A percentile compares a stretch with the other conserved stretches of the same genome.
These are phyloP conservation scores for Acanthamoeba lenticulata DNA, from an alignment of 208 protist genomes.

Conservation along the genomic window DNA sequence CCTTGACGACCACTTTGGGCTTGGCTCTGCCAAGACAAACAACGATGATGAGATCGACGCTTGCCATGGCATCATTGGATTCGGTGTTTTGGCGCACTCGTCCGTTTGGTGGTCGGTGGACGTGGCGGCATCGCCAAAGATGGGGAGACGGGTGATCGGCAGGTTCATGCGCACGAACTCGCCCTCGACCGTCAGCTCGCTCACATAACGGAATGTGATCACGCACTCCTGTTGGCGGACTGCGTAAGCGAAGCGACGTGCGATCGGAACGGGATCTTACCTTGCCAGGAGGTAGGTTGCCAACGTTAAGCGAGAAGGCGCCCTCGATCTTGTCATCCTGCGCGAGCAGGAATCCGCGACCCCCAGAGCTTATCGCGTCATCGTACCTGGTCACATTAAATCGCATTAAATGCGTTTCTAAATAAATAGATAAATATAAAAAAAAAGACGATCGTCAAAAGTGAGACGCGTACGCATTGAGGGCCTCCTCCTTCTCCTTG, in stretches of 20 bases:
- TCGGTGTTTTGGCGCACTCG: not conserved
- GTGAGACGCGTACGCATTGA: not conserved
- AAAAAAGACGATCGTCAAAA: not conserved
- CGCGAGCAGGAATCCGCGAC: slow-evolving; percentile 57
- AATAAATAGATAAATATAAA: not conserved
- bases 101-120: not conserved
- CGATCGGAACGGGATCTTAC: not conserved
- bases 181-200: slow-evolving; percentile 68
- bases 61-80: not conserved
- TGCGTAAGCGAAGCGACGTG: not conserved
- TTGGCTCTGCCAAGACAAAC: not conserved
- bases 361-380: not conserved
- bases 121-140: not conserved
- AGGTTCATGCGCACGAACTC: slow-evolving; percentile 55
- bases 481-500: slow-evolving; percentile 55
- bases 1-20: not conserved
- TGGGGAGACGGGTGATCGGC: slow-evolving; percentile 66
- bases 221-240: not conserved
- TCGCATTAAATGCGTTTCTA: no score
- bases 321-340: slow-evolving; percentile 6
- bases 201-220: slow-evolving; percentile 74
- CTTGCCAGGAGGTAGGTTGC: slow-evolving; percentile 71
- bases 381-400: no score
- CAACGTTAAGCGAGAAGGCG: slow-evolving; percentile 66
- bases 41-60: not conserved